Conservation (phyloP, 495 filamentous ascomycete species). For the Podospora didyma region DNA sequence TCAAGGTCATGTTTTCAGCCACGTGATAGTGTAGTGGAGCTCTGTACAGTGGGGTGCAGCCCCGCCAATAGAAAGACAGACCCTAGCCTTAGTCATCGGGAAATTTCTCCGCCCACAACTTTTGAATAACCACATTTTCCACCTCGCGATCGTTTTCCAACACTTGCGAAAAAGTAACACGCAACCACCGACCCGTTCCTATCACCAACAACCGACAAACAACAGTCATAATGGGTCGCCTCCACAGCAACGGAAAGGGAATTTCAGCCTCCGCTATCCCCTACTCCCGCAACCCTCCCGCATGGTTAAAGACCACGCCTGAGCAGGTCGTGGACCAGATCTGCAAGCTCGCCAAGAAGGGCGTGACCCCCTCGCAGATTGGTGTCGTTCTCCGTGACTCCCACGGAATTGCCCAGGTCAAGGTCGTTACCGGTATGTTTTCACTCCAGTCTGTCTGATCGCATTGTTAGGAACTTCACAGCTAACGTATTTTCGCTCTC, state of each 20-base stretch:
- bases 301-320: slow-evolving; percentile 88
- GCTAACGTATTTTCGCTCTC: slow-evolving; percentile 20
- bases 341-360: slow-evolving; percentile 97
- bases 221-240: slow-evolving; percentile 80
- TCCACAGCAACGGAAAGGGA: slow-evolving; percentile 99
- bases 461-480: background rate
- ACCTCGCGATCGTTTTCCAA: slow-evolving; percentile 9
- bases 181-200: slow-evolving; percentile 17
- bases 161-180: slow-evolving; percentile 22
- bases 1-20: slow-evolving; percentile 1
- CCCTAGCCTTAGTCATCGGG: slow-evolving; percentile 12
- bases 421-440: slow-evolving; percentile 86
- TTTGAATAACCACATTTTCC: slow-evolving; percentile 13
- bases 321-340: slow-evolving; percentile 97
- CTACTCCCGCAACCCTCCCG: slow-evolving; percentile 86
- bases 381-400: slow-evolving; percentile 96
- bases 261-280: slow-evolving; percentile 92
- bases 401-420: slow-evolving; percentile 95
- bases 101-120: slow-evolving; percentile 18
- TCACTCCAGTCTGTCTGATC: slow-evolving; percentile 1
- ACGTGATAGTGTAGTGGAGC: slow-evolving; percentile 3
- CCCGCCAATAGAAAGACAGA: slow-evolving; percentile 15
- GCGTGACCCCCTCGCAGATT: slow-evolving; percentile 95
- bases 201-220: slow-evolving; percentile 31
- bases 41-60: no score